phyloP scores from a whole-genome alignment of 305 asterid genomes.

The Salvia sclarea region DNA sequence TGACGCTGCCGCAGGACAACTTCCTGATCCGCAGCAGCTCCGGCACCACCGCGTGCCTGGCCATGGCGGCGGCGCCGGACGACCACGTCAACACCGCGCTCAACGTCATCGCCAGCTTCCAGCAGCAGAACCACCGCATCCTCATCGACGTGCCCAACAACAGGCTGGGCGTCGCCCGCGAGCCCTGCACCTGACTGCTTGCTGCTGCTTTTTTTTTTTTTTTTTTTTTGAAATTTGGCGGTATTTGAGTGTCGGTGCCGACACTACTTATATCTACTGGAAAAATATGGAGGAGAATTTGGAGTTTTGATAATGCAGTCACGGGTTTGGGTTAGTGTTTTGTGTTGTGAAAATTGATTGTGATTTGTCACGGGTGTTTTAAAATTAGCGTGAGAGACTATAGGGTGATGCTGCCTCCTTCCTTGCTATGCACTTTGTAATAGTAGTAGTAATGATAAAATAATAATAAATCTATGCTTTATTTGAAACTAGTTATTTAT shows the following conservation, averaged over 20 bases:
- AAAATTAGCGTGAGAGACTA: neutral
- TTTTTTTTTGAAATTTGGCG: neutral
- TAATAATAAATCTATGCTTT: neutral
- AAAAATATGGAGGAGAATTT: too few relatives aligned
- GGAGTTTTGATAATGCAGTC: neutral
- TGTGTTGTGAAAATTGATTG: neutral
- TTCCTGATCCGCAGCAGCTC: conserved; percentile 76
- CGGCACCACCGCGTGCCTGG: conserved; percentile 74
- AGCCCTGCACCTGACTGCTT: conserved; percentile 55
- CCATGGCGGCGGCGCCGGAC: conserved; percentile 87
- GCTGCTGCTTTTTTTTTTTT: too few relatives aligned
- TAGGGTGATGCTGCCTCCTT: neutral
- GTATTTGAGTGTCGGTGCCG: neutral
- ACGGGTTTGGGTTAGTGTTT: conserved; percentile 20
- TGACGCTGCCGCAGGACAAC: conserved; percentile 81
- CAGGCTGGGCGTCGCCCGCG: conserved; percentile 87
- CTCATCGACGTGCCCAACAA: conserved; percentile 66
- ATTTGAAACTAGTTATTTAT: too few relatives aligned
- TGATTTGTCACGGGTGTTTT: conserved; percentile 4
- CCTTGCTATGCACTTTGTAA: neutral
- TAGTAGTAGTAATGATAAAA: neutral
- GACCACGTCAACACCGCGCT: conserved; percentile 65
- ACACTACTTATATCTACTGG: neutral
- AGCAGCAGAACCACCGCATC: conserved; percentile 95
- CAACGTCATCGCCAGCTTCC: conserved; percentile 88